These are phyloP conservation scores for Pistacia integerrima DNA, from an alignment of 345 rosid species.

Conservation along the genomic window DNA sequence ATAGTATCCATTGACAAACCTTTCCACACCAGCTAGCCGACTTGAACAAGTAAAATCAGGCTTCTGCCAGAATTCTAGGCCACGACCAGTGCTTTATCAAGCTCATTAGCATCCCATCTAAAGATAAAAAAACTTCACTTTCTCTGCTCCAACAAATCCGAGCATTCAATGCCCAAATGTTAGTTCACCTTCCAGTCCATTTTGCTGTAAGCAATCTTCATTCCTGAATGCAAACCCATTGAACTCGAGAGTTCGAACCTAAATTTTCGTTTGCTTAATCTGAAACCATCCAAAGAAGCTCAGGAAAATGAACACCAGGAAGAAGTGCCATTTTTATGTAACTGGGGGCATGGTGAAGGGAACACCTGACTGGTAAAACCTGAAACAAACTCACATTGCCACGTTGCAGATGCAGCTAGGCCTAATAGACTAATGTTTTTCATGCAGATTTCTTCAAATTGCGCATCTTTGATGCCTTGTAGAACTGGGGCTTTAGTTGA, in stretches of 20 bases:
- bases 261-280: not conserved
- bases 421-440: conserved; percentile 72
- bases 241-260: not conserved
- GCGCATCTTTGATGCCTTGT: conserved; percentile 67
- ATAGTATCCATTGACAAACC: not conserved
- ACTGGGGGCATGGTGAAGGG: conserved; percentile 70
- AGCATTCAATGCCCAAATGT: not conserved
- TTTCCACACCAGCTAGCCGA: conserved; percentile 9
- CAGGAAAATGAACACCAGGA: conserved; percentile 43
- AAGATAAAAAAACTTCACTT: not conserved
- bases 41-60: not conserved
- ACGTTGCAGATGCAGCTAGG: conserved; percentile 40
- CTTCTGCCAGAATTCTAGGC: not conserved
- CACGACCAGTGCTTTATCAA: not conserved
- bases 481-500: conserved; percentile 78
- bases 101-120: not conserved
- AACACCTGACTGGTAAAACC: conserved; percentile 60
- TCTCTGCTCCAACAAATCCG: not conserved
- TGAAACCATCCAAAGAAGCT: not conserved
- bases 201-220: conserved; percentile 10
- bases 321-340: conserved; percentile 48
- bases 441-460: conserved; percentile 71
- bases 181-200: conserved; percentile 2
- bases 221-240: not conserved
- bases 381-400: conserved; percentile 85